These are phyloP conservation scores for Linnemannia exigua DNA, from an alignment of 192 early-diverging fungal species.

Conservation along the genomic window DNA sequence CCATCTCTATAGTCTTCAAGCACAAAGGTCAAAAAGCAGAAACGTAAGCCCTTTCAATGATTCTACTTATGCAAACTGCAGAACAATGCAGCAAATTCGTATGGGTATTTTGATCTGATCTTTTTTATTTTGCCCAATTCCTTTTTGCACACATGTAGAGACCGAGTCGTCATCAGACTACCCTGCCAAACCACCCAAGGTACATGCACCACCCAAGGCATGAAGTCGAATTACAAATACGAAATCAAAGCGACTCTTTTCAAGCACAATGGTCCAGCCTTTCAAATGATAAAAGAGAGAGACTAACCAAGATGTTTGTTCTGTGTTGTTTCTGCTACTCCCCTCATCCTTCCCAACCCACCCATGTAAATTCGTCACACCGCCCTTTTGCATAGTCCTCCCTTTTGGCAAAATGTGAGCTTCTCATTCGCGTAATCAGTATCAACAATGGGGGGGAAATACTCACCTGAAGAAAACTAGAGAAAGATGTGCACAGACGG, in stretches of 20 bases:
- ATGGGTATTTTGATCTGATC: neutral
- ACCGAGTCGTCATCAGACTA: conserved; percentile 22
- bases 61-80: neutral
- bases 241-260: neutral
- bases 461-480: neutral
- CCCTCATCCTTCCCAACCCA: neutral
- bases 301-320: conserved; percentile 7
- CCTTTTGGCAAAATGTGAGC: conserved; percentile 44
- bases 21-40: conserved; percentile 42
- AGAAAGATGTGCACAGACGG: neutral
- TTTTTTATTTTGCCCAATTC: neutral
- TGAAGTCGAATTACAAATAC: neutral
- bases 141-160: neutral
- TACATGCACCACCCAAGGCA: neutral
- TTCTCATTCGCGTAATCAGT: neutral
- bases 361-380: neutral
- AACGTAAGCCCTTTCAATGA: conserved; percentile 19
- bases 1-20: conserved; percentile 9
- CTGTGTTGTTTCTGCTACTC: neutral
- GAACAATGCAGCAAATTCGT: neutral
- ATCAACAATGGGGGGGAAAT: neutral
- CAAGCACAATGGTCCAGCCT: neutral
- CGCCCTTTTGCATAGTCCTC: conserved; percentile 20
- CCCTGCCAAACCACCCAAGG: conserved; percentile 39
- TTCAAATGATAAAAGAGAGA: neutral